A percentile compares a stretch with the other conserved stretches of the same genome.
These are phyloP conservation scores for Euphorbia lathyris DNA, from an alignment of 345 rosid genomes.

Conservation along the genomic window DNA sequence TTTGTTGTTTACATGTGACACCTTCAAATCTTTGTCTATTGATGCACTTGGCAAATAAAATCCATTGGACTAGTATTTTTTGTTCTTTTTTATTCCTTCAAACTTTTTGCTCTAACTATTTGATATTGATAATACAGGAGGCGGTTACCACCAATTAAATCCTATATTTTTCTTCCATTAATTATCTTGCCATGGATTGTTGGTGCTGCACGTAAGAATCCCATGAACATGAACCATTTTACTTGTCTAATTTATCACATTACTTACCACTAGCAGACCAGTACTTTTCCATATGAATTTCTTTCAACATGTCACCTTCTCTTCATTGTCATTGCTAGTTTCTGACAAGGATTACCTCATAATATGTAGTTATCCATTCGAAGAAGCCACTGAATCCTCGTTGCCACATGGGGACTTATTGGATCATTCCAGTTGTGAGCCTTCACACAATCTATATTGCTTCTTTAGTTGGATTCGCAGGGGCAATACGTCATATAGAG, in stretches of 20 bases:
- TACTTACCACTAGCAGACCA: background rate
- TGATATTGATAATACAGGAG: conserved; percentile 56
- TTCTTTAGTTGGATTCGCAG: conserved; percentile 54
- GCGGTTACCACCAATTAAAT: conserved; percentile 70
- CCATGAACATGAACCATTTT: conserved; percentile 8
- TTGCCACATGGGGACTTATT: conserved; percentile 59
- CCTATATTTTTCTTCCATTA: conserved; percentile 69
- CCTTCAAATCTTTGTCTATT: background rate
- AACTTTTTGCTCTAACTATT: conserved; percentile 6
- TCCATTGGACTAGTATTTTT: background rate
- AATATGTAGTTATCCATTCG: conserved; percentile 52
- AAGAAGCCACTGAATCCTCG: conserved; percentile 52
- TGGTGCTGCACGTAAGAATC: conserved; percentile 61
- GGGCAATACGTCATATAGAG: conserved; percentile 70
- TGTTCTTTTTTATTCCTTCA: background rate
- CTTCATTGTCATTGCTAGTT: conserved; percentile 7
- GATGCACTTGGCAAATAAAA: background rate
- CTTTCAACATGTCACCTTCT: background rate
- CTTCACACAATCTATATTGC: conserved; percentile 58
- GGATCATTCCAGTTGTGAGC: conserved; percentile 54
- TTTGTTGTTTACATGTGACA: background rate
- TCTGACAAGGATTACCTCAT: conserved; percentile 25
- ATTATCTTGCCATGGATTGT: conserved; percentile 73
- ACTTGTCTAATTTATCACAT: conserved; percentile 6
- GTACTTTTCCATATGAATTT: conserved; percentile 4